Conservation (phyloP, 768 basidiomycete genomes). For the Tephrocybe rancida region DNA sequence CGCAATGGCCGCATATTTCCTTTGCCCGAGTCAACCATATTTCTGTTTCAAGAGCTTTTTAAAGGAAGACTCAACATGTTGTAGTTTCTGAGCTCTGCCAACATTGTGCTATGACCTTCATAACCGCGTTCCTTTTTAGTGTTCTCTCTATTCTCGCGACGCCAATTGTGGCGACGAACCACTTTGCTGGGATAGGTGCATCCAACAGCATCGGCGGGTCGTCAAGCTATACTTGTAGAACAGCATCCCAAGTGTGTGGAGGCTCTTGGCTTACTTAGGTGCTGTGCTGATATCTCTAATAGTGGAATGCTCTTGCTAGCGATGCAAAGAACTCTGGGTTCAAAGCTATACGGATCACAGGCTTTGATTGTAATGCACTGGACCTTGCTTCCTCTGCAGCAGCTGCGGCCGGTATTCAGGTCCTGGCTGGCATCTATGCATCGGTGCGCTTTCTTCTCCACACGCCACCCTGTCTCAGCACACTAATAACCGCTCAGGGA, state of each 20-base stretch:
- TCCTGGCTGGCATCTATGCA: conserved; percentile 37
- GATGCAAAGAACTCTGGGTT: conserved; percentile 33
- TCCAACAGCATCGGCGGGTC: conserved; percentile 34
- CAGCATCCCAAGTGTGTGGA: conserved; percentile 30
- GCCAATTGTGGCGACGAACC: conserved; percentile 26
- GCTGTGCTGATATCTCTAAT: not conserved
- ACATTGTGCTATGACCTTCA: not conserved
- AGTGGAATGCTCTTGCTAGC: conserved; percentile 37
- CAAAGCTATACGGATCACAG: conserved; percentile 34
- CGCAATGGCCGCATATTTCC: too few species aligned
- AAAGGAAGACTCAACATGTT: too few species aligned
- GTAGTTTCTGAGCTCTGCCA: too few species aligned
- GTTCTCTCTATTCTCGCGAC: conserved; percentile 14
- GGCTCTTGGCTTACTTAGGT: not conserved
- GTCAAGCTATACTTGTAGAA: conserved; percentile 32
- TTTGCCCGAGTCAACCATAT: too few species aligned
- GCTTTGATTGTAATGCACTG: conserved; percentile 39
- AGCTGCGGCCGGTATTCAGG: conserved; percentile 27
- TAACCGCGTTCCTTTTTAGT: not conserved
- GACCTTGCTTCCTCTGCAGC: conserved; percentile 36
- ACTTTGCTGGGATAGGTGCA: conserved; percentile 34
- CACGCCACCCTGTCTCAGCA: not conserved
- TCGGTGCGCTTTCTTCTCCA: conserved; percentile 19
- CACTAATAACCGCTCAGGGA: conserved; percentile 22
- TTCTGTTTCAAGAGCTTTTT: too few species aligned